Conservation (phyloP, 2,329 filamentous ascomycete genomes). For the Sclerotinia nivalis region DNA sequence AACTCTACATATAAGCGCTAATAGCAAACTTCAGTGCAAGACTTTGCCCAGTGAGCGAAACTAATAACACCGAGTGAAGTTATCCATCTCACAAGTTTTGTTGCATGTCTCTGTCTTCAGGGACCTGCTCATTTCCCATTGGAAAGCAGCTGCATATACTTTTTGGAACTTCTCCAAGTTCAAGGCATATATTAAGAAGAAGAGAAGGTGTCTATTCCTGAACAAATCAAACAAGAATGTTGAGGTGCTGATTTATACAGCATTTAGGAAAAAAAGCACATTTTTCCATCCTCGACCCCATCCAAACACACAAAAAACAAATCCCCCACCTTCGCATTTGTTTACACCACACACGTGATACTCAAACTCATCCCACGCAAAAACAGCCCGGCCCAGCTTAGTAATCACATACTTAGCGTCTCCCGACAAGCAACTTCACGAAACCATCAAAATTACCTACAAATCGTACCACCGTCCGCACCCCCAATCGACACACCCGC, state of each 20-base stretch:
- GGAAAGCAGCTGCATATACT: not conserved
- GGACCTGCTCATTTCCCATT: not conserved
- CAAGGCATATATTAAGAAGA: not conserved
- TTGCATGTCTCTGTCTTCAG: not conserved
- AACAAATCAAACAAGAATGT: not conserved
- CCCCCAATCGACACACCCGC: conserved; percentile 34
- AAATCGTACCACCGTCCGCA: conserved; percentile 26
- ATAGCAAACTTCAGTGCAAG: not conserved
- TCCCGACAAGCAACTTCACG: conserved; percentile 19
- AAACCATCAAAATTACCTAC: conserved; percentile 18
- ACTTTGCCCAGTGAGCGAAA: not conserved
- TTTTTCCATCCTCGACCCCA: not conserved
- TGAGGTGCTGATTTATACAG: not conserved
- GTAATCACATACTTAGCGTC: conserved; percentile 19
- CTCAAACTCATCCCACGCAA: not conserved
- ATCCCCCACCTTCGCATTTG: conserved; percentile 8
- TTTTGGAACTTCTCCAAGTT: not conserved
- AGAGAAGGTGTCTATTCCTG: too few species aligned
- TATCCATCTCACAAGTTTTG: not conserved
- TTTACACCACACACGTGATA: not conserved
- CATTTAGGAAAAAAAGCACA: not conserved
- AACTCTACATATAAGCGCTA: not conserved
- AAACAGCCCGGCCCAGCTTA: not conserved
- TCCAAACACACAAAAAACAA: not conserved
- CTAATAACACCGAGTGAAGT: not conserved